phyloP scores from a whole-genome alignment of 169 alveolate species.

The Cyclospora cayetanensis region DNA sequence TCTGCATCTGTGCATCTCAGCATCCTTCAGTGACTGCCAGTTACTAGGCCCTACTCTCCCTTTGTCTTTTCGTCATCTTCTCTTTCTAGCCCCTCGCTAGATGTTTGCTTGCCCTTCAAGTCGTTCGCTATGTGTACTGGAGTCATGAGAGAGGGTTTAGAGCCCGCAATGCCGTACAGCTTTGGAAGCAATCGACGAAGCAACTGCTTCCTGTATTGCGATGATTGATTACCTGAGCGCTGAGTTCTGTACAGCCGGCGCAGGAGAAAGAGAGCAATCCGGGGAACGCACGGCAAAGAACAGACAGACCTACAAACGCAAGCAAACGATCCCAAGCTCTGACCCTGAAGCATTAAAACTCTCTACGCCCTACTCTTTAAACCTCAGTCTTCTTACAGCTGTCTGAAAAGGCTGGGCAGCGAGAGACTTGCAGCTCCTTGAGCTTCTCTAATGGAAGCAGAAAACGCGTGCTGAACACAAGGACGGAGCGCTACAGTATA shows the following conservation, averaged over 20 bases:
- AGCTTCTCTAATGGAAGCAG: background rate
- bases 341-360: background rate
- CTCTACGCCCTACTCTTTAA: background rate
- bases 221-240: slow-evolving; percentile 8
- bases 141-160: too few species aligned
- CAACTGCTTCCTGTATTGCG: too few species aligned
- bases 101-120: too few species aligned
- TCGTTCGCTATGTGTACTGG: too few species aligned
- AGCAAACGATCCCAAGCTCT: background rate
- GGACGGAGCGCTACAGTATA: too few species aligned
- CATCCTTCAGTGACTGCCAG: too few species aligned
- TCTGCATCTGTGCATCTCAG: too few species aligned
- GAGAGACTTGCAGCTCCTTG: slow-evolving; percentile 23
- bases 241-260: background rate
- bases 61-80: too few species aligned
- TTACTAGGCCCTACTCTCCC: too few species aligned
- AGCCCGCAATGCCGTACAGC: too few species aligned
- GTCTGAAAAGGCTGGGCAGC: background rate
- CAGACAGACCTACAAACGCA: background rate
- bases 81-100: too few species aligned
- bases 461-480: background rate
- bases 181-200: too few species aligned
- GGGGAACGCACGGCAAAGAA: background rate
- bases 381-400: background rate
- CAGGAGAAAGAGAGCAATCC: background rate